These are phyloP conservation scores for Dothiorella sarmentorum DNA, from an alignment of 2,329 filamentous ascomycete genomes.

Conservation along the genomic window DNA sequence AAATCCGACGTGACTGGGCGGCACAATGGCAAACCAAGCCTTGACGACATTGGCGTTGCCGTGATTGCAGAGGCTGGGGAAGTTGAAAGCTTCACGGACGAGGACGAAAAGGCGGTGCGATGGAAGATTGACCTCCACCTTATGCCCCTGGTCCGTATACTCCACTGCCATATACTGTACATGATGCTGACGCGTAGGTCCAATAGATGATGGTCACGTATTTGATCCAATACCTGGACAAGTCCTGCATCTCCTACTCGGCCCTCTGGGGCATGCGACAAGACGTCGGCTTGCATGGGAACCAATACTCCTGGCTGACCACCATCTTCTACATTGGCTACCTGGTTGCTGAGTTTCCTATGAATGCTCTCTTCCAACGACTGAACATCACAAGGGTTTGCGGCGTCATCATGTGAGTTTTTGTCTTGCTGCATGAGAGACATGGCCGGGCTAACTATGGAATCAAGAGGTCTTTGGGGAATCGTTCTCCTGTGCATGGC, in stretches of 20 bases:
- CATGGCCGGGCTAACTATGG: neutral
- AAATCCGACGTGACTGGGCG: neutral
- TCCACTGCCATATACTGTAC: neutral
- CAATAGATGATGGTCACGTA: constrained; percentile 24
- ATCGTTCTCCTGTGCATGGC: constrained; percentile 11
- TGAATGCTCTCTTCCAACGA: constrained; percentile 17
- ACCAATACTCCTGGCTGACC: constrained; percentile 27
- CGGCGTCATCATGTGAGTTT: constrained; percentile 49
- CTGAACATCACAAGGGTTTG: constrained; percentile 28
- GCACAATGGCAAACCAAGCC: neutral
- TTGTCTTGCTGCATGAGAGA: constrained; percentile 31
- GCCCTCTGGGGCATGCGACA: constrained; percentile 26
- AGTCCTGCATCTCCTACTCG: constrained; percentile 23
- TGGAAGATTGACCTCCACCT: constrained; percentile 46
- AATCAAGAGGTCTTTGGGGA: constrained; percentile 3
- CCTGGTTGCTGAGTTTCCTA: constrained; percentile 16
- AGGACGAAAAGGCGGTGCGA: constrained; percentile 50
- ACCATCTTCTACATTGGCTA: constrained; percentile 26
- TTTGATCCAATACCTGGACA: constrained; percentile 25
- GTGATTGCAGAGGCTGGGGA: neutral
- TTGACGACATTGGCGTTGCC: neutral
- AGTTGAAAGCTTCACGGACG: constrained; percentile 40
- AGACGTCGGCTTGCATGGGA: constrained; percentile 25
- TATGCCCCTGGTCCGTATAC: neutral
- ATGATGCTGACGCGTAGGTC: neutral